These are phyloP conservation scores for Zygosaccharomyces gambellarensis DNA, from an alignment of 805 yeast genomes.

Conservation along the genomic window DNA sequence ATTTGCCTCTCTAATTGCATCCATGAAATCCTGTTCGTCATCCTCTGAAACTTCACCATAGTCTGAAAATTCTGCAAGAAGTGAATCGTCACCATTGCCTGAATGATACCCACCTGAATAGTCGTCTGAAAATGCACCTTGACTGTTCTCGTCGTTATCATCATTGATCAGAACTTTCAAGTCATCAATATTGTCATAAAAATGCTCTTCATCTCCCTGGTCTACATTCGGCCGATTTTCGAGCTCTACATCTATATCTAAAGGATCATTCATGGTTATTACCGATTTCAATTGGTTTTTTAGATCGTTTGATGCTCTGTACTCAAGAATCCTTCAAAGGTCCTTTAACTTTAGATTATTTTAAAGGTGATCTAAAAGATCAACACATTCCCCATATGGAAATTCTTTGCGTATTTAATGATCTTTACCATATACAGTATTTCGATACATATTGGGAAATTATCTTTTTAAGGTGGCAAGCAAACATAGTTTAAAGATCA, in stretches of 20 bases:
- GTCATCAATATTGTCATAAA: slow-evolving; percentile 35
- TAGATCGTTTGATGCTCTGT: not conserved
- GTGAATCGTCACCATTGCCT: slow-evolving; percentile 34
- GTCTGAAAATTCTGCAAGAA: slow-evolving; percentile 36
- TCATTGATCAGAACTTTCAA: slow-evolving; percentile 21
- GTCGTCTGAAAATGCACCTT: slow-evolving; percentile 6
- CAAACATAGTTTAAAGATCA: not conserved
- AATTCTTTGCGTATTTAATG: not conserved
- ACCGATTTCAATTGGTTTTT: not conserved
- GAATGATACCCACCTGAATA: slow-evolving; percentile 22
- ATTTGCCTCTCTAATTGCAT: slow-evolving; percentile 63
- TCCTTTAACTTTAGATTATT: not conserved
- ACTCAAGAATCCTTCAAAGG: not conserved
- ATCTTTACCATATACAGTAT: not conserved
- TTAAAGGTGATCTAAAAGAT: not conserved
- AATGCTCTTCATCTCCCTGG: slow-evolving; percentile 26
- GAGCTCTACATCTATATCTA: slow-evolving; percentile 1
- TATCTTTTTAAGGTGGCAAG: not conserved
- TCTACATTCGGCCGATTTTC: not conserved
- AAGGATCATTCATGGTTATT: not conserved
- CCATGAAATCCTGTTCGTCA: slow-evolving; percentile 46
- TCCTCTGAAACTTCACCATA: slow-evolving; percentile 38
- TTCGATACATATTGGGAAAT: not conserved
- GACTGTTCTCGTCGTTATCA: slow-evolving; percentile 10
- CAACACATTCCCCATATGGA: slow-evolving; percentile 3